Conservation (phyloP, 1,284 basidiomycete species). For the Acaromyces ingoldii region DNA sequence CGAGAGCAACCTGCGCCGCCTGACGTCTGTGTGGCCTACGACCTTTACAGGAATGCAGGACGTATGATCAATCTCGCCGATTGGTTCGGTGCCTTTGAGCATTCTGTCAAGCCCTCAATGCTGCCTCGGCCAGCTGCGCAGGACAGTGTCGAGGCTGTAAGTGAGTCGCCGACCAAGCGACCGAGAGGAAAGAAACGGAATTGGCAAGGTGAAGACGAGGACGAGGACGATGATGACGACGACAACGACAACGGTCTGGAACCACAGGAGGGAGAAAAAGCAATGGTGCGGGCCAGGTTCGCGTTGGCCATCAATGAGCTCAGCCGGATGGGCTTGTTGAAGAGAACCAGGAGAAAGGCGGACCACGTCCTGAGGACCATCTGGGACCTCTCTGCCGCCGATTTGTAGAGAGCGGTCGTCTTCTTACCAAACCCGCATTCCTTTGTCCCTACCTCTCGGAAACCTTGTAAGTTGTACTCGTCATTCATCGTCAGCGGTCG, state of each 20-base stretch:
- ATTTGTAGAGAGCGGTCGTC: too few species aligned
- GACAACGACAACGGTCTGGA: constrained; percentile 12
- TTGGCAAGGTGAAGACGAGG: not conserved
- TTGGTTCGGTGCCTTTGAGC: constrained; percentile 44
- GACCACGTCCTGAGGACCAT: constrained; percentile 43
- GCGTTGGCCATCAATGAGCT: constrained; percentile 41
- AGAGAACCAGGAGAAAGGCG: constrained; percentile 29
- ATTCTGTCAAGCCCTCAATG: constrained; percentile 16
- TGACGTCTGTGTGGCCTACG: constrained; percentile 35
- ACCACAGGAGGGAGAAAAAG: not conserved
- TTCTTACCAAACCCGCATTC: too few species aligned
- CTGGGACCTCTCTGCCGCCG: too few species aligned
- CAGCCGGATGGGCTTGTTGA: constrained; percentile 40
- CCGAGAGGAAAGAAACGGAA: constrained; percentile 1
- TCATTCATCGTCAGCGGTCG: too few species aligned
- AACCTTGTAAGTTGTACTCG: too few species aligned
- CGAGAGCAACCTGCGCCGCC: constrained; percentile 13
- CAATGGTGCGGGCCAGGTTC: constrained; percentile 33
- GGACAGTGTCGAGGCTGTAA: not conserved
- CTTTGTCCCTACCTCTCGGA: too few species aligned
- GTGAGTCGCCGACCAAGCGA: not conserved
- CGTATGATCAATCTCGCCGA: constrained; percentile 46
- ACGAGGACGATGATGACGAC: constrained; percentile 7
- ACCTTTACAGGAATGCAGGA: constrained; percentile 37
- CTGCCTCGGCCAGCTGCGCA: too few species aligned